Percentiles rank a stretch among this genome's conserved stretches.
Conservation (phyloP, 352 stramenopile species). For the Globisporangium megalacanthum region DNA sequence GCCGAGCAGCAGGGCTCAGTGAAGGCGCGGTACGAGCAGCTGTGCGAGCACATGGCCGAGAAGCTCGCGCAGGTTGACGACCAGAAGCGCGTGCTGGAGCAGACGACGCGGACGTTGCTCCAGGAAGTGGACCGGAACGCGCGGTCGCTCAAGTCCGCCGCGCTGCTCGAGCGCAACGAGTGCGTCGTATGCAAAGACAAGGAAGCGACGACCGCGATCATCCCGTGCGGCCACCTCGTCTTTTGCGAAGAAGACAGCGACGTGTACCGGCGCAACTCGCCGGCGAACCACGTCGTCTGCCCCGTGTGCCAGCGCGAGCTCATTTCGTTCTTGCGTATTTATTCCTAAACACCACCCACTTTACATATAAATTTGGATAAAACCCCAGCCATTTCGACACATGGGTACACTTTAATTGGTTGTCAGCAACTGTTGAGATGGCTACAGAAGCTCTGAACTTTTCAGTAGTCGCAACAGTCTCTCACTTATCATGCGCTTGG, state of each 20-base stretch:
- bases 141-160: slow-evolving; percentile 54
- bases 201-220: slow-evolving; percentile 61
- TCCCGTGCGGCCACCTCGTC: slow-evolving; percentile 78
- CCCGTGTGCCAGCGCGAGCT: slow-evolving; percentile 80
- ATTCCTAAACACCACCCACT: slow-evolving; percentile 22
- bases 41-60: slow-evolving; percentile 72
- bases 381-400: no score
- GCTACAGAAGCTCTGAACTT: not conserved
- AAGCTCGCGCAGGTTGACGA: slow-evolving; percentile 58
- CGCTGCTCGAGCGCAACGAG: slow-evolving; percentile 57
- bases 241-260: slow-evolving; percentile 83
- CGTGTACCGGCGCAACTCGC: slow-evolving; percentile 46
- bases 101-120: slow-evolving; percentile 69
- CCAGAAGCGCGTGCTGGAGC: slow-evolving; percentile 74
- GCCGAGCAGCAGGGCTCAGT: slow-evolving; percentile 73
- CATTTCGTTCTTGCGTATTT: slow-evolving; percentile 77
- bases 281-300: slow-evolving; percentile 44
- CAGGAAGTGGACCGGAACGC: slow-evolving; percentile 72
- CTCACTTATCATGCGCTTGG: no score
- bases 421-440: not conserved
- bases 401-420: no score
- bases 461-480: no score
- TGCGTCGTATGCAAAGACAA: slow-evolving; percentile 81
- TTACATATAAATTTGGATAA: not conserved
- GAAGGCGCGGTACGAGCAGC: slow-evolving; percentile 63